phyloP scores from a whole-genome alignment of 2,329 filamentous ascomycete genomes.

The Trichoderma hamatum region DNA sequence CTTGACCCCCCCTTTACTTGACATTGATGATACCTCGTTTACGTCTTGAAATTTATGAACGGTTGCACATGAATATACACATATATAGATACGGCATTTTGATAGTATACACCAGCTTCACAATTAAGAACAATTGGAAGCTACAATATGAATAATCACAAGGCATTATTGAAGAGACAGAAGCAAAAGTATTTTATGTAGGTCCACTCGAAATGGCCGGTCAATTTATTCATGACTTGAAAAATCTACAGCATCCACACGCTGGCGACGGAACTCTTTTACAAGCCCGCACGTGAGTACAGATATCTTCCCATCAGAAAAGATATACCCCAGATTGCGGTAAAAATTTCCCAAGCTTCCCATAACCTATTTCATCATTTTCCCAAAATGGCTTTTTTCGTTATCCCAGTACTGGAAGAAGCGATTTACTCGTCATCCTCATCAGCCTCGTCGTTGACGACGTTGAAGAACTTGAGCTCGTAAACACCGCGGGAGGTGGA shows the following conservation, averaged over 20 bases:
- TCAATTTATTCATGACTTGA: constrained; percentile 32
- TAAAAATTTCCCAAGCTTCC: not conserved
- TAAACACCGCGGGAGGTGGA: constrained; percentile 98
- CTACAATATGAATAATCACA: not conserved
- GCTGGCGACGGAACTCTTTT: not conserved
- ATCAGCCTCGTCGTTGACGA: constrained; percentile 96
- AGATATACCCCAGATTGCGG: not conserved
- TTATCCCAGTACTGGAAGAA: not conserved
- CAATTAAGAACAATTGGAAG: not conserved
- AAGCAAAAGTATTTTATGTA: not conserved
- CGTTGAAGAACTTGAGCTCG: constrained; percentile 99
- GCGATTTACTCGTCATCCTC: constrained; percentile 93
- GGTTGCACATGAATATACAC: not conserved
- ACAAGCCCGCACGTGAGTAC: constrained; percentile 9
- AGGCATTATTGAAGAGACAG: not conserved
- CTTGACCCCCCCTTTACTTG: not conserved
- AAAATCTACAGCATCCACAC: constrained; percentile 10
- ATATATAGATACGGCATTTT: not conserved
- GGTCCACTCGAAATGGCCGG: constrained; percentile 35
- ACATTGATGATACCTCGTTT: constrained; percentile 11
- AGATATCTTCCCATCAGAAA: not conserved
- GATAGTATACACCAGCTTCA: not conserved
- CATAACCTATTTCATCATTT: constrained; percentile 3
- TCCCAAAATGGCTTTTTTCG: not conserved
- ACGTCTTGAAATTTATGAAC: not conserved